Evolutionary conservation across 352 stramenopile genomes (phyloP).

Genomic region (Phytophthora macrochlamydospora): DNA sequence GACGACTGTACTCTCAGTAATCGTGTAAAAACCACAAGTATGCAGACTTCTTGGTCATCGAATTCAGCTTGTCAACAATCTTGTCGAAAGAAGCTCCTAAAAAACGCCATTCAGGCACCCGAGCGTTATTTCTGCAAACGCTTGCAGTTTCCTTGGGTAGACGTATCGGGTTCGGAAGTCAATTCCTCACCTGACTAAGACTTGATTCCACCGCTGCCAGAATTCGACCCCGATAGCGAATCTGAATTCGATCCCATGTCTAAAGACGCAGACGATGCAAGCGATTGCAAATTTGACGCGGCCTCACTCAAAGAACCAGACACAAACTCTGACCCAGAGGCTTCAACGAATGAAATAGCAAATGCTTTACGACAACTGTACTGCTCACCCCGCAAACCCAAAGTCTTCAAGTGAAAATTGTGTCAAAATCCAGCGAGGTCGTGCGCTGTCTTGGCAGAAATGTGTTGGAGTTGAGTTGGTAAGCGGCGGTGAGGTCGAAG

Average conservation of each 20-base stretch:
- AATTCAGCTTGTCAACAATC: too few relatives aligned
- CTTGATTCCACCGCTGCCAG: background rate
- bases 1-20: too few relatives aligned
- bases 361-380: conserved; percentile 36
- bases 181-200: background rate
- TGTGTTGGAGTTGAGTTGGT: conserved; percentile 54
- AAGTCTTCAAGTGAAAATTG: conserved; percentile 34
- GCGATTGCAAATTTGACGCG: background rate
- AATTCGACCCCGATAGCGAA: background rate
- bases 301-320: background rate
- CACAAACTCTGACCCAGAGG: background rate
- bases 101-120: too few relatives aligned
- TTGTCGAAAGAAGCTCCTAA: too few relatives aligned
- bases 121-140: background rate
- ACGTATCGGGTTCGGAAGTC: background rate
- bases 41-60: too few relatives aligned
- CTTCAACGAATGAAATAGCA: background rate
- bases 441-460: conserved; percentile 49
- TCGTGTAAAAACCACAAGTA: too few relatives aligned
- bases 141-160: background rate
- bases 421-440: conserved; percentile 42
- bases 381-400: conserved; percentile 36
- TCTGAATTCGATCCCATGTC: background rate
- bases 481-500: conserved; percentile 35
- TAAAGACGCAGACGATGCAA: background rate